These are phyloP conservation scores for Populus pruinosa DNA, from an alignment of 345 rosid genomes.

Conservation along the genomic window DNA sequence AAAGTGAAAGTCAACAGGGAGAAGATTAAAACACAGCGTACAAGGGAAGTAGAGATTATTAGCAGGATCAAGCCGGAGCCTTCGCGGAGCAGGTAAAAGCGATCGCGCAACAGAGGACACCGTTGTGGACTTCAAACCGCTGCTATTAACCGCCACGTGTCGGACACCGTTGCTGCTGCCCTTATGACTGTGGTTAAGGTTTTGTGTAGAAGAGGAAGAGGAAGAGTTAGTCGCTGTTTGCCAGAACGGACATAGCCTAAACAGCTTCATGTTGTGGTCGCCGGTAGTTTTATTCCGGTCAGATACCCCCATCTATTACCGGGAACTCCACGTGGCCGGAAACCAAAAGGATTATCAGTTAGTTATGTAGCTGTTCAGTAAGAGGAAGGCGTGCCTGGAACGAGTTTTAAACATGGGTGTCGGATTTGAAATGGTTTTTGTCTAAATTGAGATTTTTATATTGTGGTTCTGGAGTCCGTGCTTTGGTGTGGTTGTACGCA, in stretches of 20 bases:
- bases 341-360: neutral
- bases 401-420: conserved; percentile 19
- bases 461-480: conserved; percentile 15
- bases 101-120: conserved; percentile 82
- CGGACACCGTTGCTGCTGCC: conserved; percentile 29
- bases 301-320: conserved; percentile 51
- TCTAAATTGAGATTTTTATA: conserved; percentile 2
- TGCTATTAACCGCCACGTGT: conserved; percentile 24
- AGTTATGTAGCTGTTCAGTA: neutral
- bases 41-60: conserved; percentile 79
- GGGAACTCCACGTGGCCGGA: neutral
- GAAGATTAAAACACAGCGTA: conserved; percentile 22
- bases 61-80: conserved; percentile 90
- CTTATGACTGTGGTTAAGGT: conserved; percentile 25
- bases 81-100: conserved; percentile 76
- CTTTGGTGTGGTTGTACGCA: conserved; percentile 1
- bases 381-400: neutral
- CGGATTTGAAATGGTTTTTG: conserved; percentile 31
- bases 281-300: conserved; percentile 41
- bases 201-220: conserved; percentile 58
- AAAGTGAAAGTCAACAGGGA: conserved; percentile 31
- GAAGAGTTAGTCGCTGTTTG: conserved; percentile 44
- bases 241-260: conserved; percentile 80
- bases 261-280: conserved; percentile 38
- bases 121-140: conserved; percentile 26